A percentile compares a stretch with the other conserved stretches of the same genome.
phyloP scores from a whole-genome alignment of 305 asterid species.

The Ajuga reptans region DNA sequence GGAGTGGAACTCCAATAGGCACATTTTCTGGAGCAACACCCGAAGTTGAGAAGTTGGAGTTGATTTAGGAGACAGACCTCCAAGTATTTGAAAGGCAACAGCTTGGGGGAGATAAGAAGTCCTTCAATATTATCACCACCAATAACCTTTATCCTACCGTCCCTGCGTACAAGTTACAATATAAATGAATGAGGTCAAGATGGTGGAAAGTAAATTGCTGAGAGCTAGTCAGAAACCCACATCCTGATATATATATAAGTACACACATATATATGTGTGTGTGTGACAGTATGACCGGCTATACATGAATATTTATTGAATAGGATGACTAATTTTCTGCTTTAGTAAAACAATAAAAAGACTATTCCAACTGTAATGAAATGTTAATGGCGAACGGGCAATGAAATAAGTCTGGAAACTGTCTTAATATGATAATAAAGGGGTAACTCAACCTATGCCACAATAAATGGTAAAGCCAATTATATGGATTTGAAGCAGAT shows the following conservation, averaged over 20 bases:
- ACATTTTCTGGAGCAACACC: neutral
- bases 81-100: constrained; percentile 65
- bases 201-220: neutral
- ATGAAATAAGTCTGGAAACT: neutral
- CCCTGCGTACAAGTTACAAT: constrained; percentile 43
- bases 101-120: constrained; percentile 60
- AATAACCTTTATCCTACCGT: constrained; percentile 82
- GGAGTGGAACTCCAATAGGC: neutral
- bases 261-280: too few species aligned
- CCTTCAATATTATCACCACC: constrained; percentile 91
- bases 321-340: neutral
- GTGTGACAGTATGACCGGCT: neutral
- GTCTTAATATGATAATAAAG: neutral
- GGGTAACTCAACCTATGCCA: neutral
- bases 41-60: neutral
- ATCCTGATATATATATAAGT: neutral
- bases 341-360: neutral
- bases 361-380: neutral
- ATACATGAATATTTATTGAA: neutral
- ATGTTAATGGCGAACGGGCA: neutral
- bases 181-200: constrained; percentile 4
- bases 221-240: constrained; percentile 2
- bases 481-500: neutral
- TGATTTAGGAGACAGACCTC: constrained; percentile 50
- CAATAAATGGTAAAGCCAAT: neutral